phyloP scores from a whole-genome alignment of 768 basidiomycete genomes.

The Rubroboletus pulcherrimus region DNA sequence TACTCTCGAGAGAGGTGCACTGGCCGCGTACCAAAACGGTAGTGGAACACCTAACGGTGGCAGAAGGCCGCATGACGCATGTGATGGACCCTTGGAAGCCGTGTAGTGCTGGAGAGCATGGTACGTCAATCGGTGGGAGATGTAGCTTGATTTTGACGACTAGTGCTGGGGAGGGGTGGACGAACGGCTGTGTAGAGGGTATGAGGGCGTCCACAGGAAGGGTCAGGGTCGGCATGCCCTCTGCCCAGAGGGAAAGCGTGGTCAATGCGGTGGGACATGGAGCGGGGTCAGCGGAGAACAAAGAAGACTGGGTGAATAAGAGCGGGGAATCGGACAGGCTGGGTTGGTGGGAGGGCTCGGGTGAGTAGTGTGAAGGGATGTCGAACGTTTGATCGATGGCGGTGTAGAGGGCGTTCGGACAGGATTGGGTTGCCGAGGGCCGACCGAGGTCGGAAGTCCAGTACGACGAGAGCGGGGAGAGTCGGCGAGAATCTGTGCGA shows the following conservation, averaged over 20 bases:
- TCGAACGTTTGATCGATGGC: slow-evolving; percentile 19
- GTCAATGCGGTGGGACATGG: slow-evolving; percentile 35
- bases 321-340: slow-evolving; percentile 30
- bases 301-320: slow-evolving; percentile 22
- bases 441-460: slow-evolving; percentile 27
- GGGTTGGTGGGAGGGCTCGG: slow-evolving; percentile 22
- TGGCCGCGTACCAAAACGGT: slow-evolving; percentile 50
- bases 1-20: slow-evolving; percentile 52
- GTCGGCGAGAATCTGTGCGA: slow-evolving; percentile 30
- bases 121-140: slow-evolving; percentile 52
- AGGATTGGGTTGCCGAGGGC: slow-evolving; percentile 24
- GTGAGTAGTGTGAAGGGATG: slow-evolving; percentile 20
- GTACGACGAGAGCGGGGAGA: slow-evolving; percentile 30
- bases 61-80: slow-evolving; percentile 50
- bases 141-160: slow-evolving; percentile 54
- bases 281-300: slow-evolving; percentile 30
- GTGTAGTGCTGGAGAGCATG: slow-evolving; percentile 52
- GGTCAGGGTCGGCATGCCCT: slow-evolving; percentile 63
- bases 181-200: slow-evolving; percentile 36
- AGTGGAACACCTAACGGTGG: slow-evolving; percentile 61
- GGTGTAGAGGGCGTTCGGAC: slow-evolving; percentile 25
- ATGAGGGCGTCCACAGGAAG: slow-evolving; percentile 56
- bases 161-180: slow-evolving; percentile 39
- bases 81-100: slow-evolving; percentile 60
- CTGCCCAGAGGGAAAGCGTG: slow-evolving; percentile 52